Conservation (phyloP, 2,329 filamentous ascomycete species). For the Phyllosticta citrichinensis region DNA sequence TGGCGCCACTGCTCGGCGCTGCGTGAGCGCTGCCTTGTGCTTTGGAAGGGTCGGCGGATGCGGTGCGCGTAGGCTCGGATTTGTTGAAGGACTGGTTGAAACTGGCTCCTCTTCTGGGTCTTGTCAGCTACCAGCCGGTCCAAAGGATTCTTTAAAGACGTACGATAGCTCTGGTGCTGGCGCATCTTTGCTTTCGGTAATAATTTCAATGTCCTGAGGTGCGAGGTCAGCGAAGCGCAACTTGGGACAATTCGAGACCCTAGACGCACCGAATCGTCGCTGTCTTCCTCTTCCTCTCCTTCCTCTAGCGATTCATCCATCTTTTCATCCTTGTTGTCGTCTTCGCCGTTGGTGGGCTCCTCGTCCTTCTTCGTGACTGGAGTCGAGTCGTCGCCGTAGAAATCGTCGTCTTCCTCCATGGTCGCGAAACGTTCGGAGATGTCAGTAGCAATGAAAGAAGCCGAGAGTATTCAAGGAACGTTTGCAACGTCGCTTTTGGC, state of each 20-base stretch:
- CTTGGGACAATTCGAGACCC: neutral
- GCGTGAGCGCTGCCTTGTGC: conserved; percentile 14
- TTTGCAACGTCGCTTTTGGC: too few species aligned
- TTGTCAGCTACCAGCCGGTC: conserved; percentile 11
- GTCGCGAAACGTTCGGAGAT: too few species aligned
- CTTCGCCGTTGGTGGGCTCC: conserved; percentile 20
- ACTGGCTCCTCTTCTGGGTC: conserved; percentile 16
- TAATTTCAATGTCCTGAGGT: conserved; percentile 42
- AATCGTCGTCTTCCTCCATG: conserved; percentile 45
- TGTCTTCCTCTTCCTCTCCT: conserved; percentile 37
- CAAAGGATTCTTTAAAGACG: conserved; percentile 3
- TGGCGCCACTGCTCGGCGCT: conserved; percentile 8
- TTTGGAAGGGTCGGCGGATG: conserved; percentile 16
- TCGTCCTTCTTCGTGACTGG: conserved; percentile 11
- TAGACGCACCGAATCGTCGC: conserved; percentile 28
- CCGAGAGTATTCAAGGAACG: too few species aligned
- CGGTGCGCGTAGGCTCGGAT: conserved; percentile 23
- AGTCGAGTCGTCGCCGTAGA: conserved; percentile 30
- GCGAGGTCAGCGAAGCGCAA: conserved; percentile 16
- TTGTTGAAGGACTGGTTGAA: conserved; percentile 25
- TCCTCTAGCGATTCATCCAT: conserved; percentile 36
- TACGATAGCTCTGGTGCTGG: conserved; percentile 29
- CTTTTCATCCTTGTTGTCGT: conserved; percentile 31
- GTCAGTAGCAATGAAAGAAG: too few species aligned
- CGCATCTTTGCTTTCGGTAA: conserved; percentile 37